Conservation (phyloP, 352 stramenopile genomes). For the Thalassiosira ordinaria region DNA sequence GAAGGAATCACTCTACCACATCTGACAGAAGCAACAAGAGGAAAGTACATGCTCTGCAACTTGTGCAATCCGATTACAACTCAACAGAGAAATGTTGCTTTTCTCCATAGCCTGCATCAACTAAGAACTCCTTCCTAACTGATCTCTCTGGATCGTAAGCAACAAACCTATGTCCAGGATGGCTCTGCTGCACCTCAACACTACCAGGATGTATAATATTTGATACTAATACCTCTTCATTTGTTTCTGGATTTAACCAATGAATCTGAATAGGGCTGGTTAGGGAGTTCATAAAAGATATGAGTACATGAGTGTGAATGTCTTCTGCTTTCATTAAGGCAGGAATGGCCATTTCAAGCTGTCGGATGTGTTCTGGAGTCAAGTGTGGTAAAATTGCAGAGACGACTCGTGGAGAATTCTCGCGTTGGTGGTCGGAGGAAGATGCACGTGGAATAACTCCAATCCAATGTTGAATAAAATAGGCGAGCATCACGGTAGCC, state of each 20-base stretch:
- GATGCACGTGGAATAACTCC: slow-evolving; percentile 79
- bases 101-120: slow-evolving; percentile 58
- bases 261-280: slow-evolving; percentile 65
- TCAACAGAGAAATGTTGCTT: slow-evolving; percentile 66
- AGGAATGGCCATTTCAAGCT: slow-evolving; percentile 64
- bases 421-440: slow-evolving; percentile 58
- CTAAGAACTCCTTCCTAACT: slow-evolving; percentile 54
- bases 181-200: slow-evolving; percentile 48
- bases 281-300: slow-evolving; percentile 69
- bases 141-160: slow-evolving; percentile 65
- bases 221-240: slow-evolving; percentile 65
- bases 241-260: slow-evolving; percentile 60
- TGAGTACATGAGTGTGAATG: slow-evolving; percentile 52
- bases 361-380: slow-evolving; percentile 52
- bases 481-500: slow-evolving; percentile 72
- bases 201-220: slow-evolving; percentile 56
- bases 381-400: slow-evolving; percentile 57
- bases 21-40: no score
- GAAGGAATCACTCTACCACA: no score
- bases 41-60: no score
- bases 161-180: slow-evolving; percentile 74
- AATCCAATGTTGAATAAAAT: slow-evolving; percentile 72
- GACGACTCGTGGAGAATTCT: slow-evolving; percentile 73
- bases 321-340: slow-evolving; percentile 79
- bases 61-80: no score